Evolutionary conservation across 805 yeast genomes (phyloP).

Genomic region (Saturnispora serradocipensis): DNA sequence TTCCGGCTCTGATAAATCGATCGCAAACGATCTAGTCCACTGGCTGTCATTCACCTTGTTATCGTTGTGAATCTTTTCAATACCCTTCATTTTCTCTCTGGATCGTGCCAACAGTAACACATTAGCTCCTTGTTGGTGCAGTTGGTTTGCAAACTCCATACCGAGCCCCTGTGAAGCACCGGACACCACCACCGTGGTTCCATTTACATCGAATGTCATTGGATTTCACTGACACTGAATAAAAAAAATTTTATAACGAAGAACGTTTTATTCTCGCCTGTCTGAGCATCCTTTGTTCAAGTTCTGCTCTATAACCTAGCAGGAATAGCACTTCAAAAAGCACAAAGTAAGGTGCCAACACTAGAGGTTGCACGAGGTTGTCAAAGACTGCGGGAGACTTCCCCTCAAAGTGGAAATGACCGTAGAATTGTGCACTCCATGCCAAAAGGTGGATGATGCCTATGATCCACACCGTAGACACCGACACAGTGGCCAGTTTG

Average conservation of each 20-base stretch:
- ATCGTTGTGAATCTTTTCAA: slow-evolving; percentile 23
- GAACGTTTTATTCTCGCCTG: slow-evolving; percentile 31
- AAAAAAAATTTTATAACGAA: neutral
- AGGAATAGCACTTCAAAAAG: slow-evolving; percentile 64
- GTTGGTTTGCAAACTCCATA: slow-evolving; percentile 55
- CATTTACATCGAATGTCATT: slow-evolving; percentile 27
- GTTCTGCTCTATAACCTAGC: slow-evolving; percentile 50
- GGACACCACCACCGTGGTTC: slow-evolving; percentile 60
- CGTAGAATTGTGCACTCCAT: slow-evolving; percentile 82
- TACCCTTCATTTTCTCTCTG: slow-evolving; percentile 42
- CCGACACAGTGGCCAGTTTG: neutral
- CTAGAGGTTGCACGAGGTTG: slow-evolving; percentile 73
- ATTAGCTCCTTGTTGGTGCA: slow-evolving; percentile 40
- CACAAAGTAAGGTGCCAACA: slow-evolving; percentile 87
- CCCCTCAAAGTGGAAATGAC: slow-evolving; percentile 76
- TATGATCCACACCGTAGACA: neutral
- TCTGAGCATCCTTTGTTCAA: slow-evolving; percentile 41
- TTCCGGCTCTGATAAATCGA: slow-evolving; percentile 56
- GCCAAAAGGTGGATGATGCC: slow-evolving; percentile 39
- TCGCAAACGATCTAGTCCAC: slow-evolving; percentile 33
- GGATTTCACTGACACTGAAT: neutral
- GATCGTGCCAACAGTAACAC: slow-evolving; percentile 77
- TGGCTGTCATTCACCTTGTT: slow-evolving; percentile 24
- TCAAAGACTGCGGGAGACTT: slow-evolving; percentile 84
- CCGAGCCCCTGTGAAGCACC: slow-evolving; percentile 97